Conservation (phyloP, 768 basidiomycete genomes). For the Kwoniella sp. region DNA sequence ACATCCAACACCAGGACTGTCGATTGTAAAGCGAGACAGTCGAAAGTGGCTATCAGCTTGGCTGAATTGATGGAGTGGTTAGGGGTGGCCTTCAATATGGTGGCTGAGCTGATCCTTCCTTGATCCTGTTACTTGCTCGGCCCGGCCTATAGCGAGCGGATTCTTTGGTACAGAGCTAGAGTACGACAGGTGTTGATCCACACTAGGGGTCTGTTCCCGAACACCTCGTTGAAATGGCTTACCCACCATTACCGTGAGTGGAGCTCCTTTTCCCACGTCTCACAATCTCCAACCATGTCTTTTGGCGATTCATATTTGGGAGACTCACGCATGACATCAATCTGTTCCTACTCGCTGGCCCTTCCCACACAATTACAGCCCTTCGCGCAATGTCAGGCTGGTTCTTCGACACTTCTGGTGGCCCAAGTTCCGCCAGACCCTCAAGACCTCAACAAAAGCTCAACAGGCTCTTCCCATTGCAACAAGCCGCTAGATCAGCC, state of each 20-base stretch:
- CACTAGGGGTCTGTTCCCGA: slow-evolving; percentile 18
- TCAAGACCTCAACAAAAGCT: slow-evolving; percentile 22
- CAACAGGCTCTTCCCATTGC: slow-evolving; percentile 23
- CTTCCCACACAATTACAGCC: too few relatives aligned
- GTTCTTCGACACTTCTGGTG: slow-evolving; percentile 21
- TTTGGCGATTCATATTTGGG: not conserved
- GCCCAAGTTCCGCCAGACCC: slow-evolving; percentile 7
- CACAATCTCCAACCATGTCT: too few relatives aligned
- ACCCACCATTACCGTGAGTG: slow-evolving; percentile 36
- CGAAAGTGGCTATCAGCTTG: too few relatives aligned
- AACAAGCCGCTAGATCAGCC: slow-evolving; percentile 19
- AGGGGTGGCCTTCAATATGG: too few relatives aligned
- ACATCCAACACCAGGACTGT: too few relatives aligned
- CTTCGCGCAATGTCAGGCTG: slow-evolving; percentile 23
- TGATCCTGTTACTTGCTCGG: too few relatives aligned
- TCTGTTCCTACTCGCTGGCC: too few relatives aligned
- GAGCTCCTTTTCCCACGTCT: too few relatives aligned
- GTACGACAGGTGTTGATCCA: slow-evolving; percentile 19
- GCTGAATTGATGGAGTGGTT: too few relatives aligned
- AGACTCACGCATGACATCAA: not conserved
- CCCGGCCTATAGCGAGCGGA: slow-evolving; percentile 25
- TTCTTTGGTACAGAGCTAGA: slow-evolving; percentile 27
- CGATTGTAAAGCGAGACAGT: too few relatives aligned
- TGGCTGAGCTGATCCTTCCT: not conserved
- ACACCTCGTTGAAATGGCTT: slow-evolving; percentile 24